Evolutionary conservation across 257 asterid species (phyloP), one percentile per base, ranked within the genome.

Genomic region (Buddleja alternifolia): DNA sequence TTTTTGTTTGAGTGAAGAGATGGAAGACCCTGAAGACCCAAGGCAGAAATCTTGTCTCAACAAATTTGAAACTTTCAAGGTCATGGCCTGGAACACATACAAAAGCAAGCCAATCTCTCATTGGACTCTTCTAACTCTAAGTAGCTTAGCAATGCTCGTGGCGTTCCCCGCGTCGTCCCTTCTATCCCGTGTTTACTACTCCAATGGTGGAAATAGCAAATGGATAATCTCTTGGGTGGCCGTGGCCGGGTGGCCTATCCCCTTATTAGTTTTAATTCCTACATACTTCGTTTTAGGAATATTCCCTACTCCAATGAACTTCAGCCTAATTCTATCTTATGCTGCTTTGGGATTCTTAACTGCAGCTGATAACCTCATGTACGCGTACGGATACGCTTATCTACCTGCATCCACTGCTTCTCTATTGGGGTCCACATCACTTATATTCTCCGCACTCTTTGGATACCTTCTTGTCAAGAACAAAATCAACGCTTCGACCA

Each of bases 161-260:
- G 92, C 97, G 0, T 88, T 88, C 79, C 98, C 98, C 0, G 97
- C 97, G 46, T 90, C 98, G 6, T 90, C 97, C 67, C 96, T 93
- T 15, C 80, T 93, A 10, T 90, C 98, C 1, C 95, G 97, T 16
- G 69, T 93, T 76, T 93, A 93, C 61, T 93, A 57, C 70, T 78
- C 96, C 59, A 75, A 93, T 36, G 98, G 98, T 12, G 97, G 98
- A 63, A 76, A 71, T 52, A 93, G 96, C 66, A 93, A 90, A 74
- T 93, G 98, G 98, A 82, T 93, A 50, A 85, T 85, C 34, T 90
- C 98, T 14, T 93, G 97, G 97, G 90, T 78, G 25, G 96, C 97
- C 1, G 97, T 86, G 15, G 97, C 95, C 0, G 97, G 97, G n/a
- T 92, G 98, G 97, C 98, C 98, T 46, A 75, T 92, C 40, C 82